phyloP scores from a whole-genome alignment of 2,329 filamentous ascomycete genomes.

The Cordyceps cicadae region DNA sequence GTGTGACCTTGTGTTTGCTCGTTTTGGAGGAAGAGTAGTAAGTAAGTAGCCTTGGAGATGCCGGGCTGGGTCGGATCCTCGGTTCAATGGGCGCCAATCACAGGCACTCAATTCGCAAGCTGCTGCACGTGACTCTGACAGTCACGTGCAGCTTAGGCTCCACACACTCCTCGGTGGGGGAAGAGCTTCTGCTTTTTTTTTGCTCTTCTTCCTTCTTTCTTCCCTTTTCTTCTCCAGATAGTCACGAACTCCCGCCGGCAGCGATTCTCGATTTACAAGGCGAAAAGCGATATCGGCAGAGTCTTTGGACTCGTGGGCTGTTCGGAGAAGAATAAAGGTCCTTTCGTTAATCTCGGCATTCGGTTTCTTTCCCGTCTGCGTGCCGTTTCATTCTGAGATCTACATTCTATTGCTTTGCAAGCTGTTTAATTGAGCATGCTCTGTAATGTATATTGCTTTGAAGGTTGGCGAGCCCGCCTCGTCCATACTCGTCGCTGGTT shows the following conservation, averaged over 20 bases:
- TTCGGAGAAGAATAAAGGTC: conserved; percentile 41
- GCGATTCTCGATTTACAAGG: conserved; percentile 17
- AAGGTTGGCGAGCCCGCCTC: background rate
- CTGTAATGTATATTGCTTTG: background rate
- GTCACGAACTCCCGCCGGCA: conserved; percentile 37
- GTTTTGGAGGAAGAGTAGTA: background rate
- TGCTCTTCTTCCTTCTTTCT: conserved; percentile 21
- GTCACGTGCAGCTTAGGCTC: conserved; percentile 3
- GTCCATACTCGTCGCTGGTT: too few species aligned
- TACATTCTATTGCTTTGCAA: conserved; percentile 32
- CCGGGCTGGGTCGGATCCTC: conserved; percentile 33
- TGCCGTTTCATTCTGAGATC: conserved; percentile 53
- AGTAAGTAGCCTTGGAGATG: conserved; percentile 14
- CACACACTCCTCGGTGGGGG: background rate
- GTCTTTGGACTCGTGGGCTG: conserved; percentile 28
- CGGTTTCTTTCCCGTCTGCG: conserved; percentile 37
- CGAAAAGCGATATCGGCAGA: conserved; percentile 25
- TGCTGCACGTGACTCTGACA: conserved; percentile 19
- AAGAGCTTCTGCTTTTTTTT: background rate
- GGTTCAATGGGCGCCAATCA: conserved; percentile 35
- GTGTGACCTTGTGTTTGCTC: background rate
- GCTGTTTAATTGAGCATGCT: background rate
- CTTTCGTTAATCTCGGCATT: conserved; percentile 51
- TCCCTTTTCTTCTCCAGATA: conserved; percentile 40
- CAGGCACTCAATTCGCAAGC: conserved; percentile 29